Evolutionary conservation across 2,329 filamentous ascomycete species (phyloP).

Genomic region (Penicillium italicum): DNA sequence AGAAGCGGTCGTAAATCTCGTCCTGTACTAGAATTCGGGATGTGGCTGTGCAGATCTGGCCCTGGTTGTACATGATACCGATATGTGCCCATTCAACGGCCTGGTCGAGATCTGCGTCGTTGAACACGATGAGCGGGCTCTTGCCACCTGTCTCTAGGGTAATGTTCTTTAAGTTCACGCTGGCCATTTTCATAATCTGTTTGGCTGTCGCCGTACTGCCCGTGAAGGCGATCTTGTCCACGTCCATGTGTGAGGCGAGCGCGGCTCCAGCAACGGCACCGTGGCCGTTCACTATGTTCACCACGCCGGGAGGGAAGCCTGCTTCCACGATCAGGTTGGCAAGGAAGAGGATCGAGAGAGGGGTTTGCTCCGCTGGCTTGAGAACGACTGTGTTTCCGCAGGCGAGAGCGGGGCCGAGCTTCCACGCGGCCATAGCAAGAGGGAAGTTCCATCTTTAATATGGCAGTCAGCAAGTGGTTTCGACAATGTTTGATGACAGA

Average conservation of each 20-base stretch:
- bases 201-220: conserved; percentile 34
- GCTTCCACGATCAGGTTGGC: conserved; percentile 34
- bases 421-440: conserved; percentile 65
- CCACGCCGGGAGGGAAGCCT: conserved; percentile 35
- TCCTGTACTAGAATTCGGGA: conserved; percentile 30
- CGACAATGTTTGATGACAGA: conserved; percentile 45
- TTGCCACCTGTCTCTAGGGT: conserved; percentile 57
- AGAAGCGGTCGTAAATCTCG: conserved; percentile 23
- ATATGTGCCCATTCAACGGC: conserved; percentile 66
- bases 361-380: conserved; percentile 37
- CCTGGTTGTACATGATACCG: conserved; percentile 48
- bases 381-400: conserved; percentile 36
- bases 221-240: conserved; percentile 37
- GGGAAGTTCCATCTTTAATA: conserved; percentile 35
- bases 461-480: background rate
- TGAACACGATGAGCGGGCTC: conserved; percentile 61
- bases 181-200: conserved; percentile 39
- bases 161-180: conserved; percentile 35
- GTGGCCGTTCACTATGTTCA: conserved; percentile 36
- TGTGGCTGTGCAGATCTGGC: conserved; percentile 36
- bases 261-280: conserved; percentile 32
- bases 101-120: conserved; percentile 63
- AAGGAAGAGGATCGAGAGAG: conserved; percentile 33
- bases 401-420: conserved; percentile 34
- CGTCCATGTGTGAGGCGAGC: conserved; percentile 31